A percentile compares a stretch with the other conserved stretches of the same genome.
These are phyloP conservation scores for Aureobasidium namibiae DNA, from an alignment of 2,329 filamentous ascomycete species.

Conservation along the genomic window DNA sequence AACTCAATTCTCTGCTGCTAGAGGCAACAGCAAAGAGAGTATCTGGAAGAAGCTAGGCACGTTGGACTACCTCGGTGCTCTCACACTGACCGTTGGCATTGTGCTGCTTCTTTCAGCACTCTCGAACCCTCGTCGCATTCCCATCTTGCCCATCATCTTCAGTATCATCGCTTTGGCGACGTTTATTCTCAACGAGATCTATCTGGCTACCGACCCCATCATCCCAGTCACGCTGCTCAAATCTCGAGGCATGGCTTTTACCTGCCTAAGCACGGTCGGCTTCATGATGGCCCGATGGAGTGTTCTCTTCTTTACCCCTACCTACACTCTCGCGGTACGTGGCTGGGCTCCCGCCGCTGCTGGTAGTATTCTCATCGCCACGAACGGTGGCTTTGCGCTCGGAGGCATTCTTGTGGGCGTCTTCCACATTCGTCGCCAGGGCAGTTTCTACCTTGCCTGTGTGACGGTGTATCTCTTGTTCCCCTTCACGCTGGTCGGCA, in stretches of 20 bases:
- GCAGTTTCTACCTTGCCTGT: slow-evolving; percentile 57
- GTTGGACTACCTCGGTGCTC: slow-evolving; percentile 68
- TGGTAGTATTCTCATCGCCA: slow-evolving; percentile 70
- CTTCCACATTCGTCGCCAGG: slow-evolving; percentile 64
- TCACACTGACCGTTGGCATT: slow-evolving; percentile 55
- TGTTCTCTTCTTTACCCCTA: slow-evolving; percentile 71
- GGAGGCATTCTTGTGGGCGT: slow-evolving; percentile 67
- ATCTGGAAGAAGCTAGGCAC: slow-evolving; percentile 48
- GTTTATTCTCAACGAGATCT: slow-evolving; percentile 56
- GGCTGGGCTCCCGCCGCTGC: slow-evolving; percentile 61
- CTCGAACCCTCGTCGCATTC: slow-evolving; percentile 52
- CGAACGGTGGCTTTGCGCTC: slow-evolving; percentile 68
- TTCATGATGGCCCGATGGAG: slow-evolving; percentile 77
- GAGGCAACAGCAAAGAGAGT: slow-evolving; percentile 28
- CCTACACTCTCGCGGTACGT: slow-evolving; percentile 69
- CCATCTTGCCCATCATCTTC: slow-evolving; percentile 50
- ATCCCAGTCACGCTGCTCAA: slow-evolving; percentile 63
- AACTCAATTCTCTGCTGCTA: slow-evolving; percentile 24
- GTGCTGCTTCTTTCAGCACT: slow-evolving; percentile 66
- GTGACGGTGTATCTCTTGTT: slow-evolving; percentile 53
- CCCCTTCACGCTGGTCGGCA: slow-evolving; percentile 47
- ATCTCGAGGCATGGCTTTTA: slow-evolving; percentile 62
- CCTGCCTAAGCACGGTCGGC: slow-evolving; percentile 65
- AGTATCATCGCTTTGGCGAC: slow-evolving; percentile 51
- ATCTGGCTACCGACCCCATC: slow-evolving; percentile 59